Base-by-base conservation (phyloP, 768 basidiomycete species). In the Leccinum aurantiacum region DNA sequence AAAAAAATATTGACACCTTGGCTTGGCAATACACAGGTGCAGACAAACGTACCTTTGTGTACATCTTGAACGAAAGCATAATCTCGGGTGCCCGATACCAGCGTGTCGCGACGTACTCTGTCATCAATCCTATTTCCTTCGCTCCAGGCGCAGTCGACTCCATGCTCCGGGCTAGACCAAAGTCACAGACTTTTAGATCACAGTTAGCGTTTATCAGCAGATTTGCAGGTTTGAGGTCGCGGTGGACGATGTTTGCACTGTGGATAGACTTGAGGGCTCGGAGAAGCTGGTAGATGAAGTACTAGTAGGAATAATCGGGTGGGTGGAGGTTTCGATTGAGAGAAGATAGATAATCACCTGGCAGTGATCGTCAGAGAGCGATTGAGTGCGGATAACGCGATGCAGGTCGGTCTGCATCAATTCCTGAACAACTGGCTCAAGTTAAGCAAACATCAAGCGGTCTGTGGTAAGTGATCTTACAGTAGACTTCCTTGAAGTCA, bases 51-150 rank as follows among this genome's bases (percentile, higher is more conserved):
- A 85, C 87, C 79, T 88, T 88, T 58, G 87, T 88, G 71, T 89
- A 89, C 86, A 89, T 89, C 77, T 93, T 92, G 84, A 94, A 95
- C 3, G 89, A 91, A 54, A 95, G 79, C 93, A 96, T 96, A 70
- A 95, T 93, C 74, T 96, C 94, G 0, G 93, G 93, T 0, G 94
- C 93, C 52, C 92, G 85, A 72, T 95, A 96, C 93, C 92, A 95
- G 56, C 93, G 78, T 55, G 94, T 95, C 2, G 93, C 93, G 56
- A 96, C 93, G 67, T 92, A 93, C 76, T 90, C 89, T 24, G 87
- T 88, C 88, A 89, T 88, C 60, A 87, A 70, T 3, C 87, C 87
- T 24, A 79, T 77, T 66, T 89, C 88, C 71, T 86, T 87, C 19
- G 82, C 83, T 31, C 79, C 79, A 4, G 80, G 70, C 9, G 80